phyloP scores from a whole-genome alignment of 164 flowering plant species.

The Vitis riparia region DNA sequence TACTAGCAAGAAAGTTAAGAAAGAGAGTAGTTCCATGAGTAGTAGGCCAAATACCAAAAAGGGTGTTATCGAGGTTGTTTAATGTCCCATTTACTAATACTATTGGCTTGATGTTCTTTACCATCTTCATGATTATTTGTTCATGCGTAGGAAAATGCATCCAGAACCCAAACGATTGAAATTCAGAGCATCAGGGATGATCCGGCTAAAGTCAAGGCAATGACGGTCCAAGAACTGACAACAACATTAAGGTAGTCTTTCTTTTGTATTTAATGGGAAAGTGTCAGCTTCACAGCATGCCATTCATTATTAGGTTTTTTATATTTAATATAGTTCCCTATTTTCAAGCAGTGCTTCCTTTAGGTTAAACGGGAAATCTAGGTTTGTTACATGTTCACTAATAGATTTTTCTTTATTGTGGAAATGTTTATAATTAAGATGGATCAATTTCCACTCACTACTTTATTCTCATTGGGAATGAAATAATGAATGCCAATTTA shows the following conservation, averaged over 20 bases:
- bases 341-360: too few species aligned
- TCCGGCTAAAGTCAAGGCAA: conserved; percentile 40
- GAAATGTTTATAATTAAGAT: too few species aligned
- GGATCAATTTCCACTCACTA: too few species aligned
- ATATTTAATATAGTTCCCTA: too few species aligned
- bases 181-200: conserved; percentile 38
- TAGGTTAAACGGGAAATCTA: too few species aligned
- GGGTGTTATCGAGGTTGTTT: conserved; percentile 26
- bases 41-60: conserved; percentile 6
- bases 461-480: too few species aligned
- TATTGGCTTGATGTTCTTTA: not conserved
- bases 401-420: too few species aligned
- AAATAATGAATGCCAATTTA: too few species aligned
- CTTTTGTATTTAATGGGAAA: not conserved
- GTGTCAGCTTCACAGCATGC: too few species aligned
- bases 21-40: not conserved
- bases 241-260: conserved; percentile 48
- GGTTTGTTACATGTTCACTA: too few species aligned
- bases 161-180: conserved; percentile 10
- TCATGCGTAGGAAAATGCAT: conserved; percentile 25
- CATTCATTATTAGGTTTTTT: too few species aligned
- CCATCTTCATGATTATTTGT: conserved; percentile 1
- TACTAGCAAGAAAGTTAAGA: conserved; percentile 12
- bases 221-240: conserved; percentile 77
- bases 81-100: not conserved